Base-by-base conservation (phyloP, 2,329 filamentous ascomycete genomes). In the Aspergillus carbonarius region DNA sequence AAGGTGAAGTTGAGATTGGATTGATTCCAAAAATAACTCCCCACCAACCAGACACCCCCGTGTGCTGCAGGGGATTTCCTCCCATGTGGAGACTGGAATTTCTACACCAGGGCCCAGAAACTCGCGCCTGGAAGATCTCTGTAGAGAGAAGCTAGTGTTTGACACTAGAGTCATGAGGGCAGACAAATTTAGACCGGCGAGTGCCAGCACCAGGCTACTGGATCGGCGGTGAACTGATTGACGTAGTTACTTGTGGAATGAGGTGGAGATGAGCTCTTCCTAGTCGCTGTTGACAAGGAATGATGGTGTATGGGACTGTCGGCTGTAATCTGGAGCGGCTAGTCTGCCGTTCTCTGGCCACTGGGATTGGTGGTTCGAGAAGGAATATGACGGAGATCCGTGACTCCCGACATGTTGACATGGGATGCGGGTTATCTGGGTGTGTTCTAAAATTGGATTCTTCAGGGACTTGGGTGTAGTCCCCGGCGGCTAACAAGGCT, bases 1-100 rank as follows among this genome's bases (percentile, higher is more conserved):
- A 37, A 50, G 25, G 17, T 54, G 56, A 54, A 42, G 51, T 58
- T 54, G 42, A 58, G 42, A 58, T 58, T 58, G 50, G 44, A 42
- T 46, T 32, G 44, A 18, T 58, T 50, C 56, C 49, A 54, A 58
- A 54, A 54, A 50, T 54, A 58, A 37, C 35, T 47, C 35, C 51
- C 44, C 27, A 27, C 40, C 40, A 46, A 20, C 20, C 27, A 30
- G 44, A 27, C 12, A 7, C 7, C 9, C 9, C 44, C 23, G 30
- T 27, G 44, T 30, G 44, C 44, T 47, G 44, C 44, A 47, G 44
- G 23, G 44, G 44, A 27, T 30, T 18, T 47, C 23, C 20, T 30
- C 44, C 23, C 7, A 30, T 27, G 44, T 47, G 44, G 44, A 15
- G 20, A 47, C 48, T 25, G 17, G 20, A 20, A 39, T 17, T 35